Evolutionary conservation across 148 eudicot genomes (phyloP), one percentile per base, ranked within the genome.

Genomic region (Euryodendron excelsum): DNA sequence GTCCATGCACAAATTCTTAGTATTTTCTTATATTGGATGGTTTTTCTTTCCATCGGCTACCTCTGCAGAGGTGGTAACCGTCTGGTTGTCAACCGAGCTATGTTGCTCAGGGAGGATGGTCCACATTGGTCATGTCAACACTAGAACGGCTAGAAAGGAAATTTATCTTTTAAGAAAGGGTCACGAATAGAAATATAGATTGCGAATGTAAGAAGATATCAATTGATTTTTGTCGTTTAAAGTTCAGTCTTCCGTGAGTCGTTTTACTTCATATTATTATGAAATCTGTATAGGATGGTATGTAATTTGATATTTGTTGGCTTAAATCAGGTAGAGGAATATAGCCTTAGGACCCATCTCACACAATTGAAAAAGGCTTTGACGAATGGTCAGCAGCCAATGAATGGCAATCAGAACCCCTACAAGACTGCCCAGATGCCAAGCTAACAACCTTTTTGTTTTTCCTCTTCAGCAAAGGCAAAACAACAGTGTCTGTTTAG

Each of bases 291-390:
- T 58, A 21, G 69, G n/a, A 36, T 15, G 41, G 28, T 20, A 21
- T 45, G 3, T 47, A 73, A 72, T 66, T 23, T 73, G 72, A 68
- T 65, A 52, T 76, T 68, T 70, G 25, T 76, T 79, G 52, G 34
- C 34, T 36, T 41, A 61, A 64, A 58, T 33, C 85, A 90, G 93
- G 91, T 90, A 64, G 84, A 82, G 75, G 92, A 90, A 82, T 84
- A 86, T 87, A 88, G 93, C 89, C 86, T 92, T 34, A 77, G 87
- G 84, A 90, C 90, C 31, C 91, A 92, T 77, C 83, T 90, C 61
- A 71, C 91, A 87, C 97, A 93, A 83, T 80, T 81, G 63, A 88
- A 76, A 71, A 80, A 87, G 88, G 84, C 80, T 82, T 65, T 77
- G 82, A 82, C 79, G 78, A 85, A 73, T 83, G 86, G 75, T 76